A percentile compares a stretch with the other conserved stretches of the same genome.
phyloP scores from a whole-genome alignment of 2,329 filamentous ascomycete species.

The Alternaria incomplexa region DNA sequence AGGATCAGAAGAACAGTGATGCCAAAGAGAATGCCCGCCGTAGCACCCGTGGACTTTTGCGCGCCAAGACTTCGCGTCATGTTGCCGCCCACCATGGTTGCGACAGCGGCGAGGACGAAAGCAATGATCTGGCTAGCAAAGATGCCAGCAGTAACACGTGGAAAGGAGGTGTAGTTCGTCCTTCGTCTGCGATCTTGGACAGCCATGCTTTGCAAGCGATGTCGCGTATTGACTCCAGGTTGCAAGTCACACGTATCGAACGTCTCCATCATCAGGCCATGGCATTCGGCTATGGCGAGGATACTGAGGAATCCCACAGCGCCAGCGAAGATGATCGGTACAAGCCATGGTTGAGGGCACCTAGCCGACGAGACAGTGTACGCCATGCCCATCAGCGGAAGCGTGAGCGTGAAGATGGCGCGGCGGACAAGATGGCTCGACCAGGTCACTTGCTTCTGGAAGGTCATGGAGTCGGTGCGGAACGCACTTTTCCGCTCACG shows the following conservation, averaged over 20 bases:
- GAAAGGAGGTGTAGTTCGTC: slow-evolving; percentile 78
- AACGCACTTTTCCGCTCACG: slow-evolving; percentile 65
- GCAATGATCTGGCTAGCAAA: slow-evolving; percentile 72
- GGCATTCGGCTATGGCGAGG: slow-evolving; percentile 76
- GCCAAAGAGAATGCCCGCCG: slow-evolving; percentile 69
- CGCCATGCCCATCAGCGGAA: slow-evolving; percentile 70
- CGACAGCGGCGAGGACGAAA: slow-evolving; percentile 71
- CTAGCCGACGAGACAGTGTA: slow-evolving; percentile 73
- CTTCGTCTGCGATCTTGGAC: slow-evolving; percentile 54
- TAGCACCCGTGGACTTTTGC: slow-evolving; percentile 70
- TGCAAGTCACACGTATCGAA: slow-evolving; percentile 83
- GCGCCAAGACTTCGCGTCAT: slow-evolving; percentile 71
- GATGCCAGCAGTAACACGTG: slow-evolving; percentile 73
- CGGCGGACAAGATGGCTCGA: slow-evolving; percentile 75
- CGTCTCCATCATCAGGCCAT: slow-evolving; percentile 79
- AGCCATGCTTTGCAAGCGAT: slow-evolving; percentile 55
- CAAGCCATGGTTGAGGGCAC: slow-evolving; percentile 61
- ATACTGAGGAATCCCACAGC: slow-evolving; percentile 73
- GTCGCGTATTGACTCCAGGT: slow-evolving; percentile 67
- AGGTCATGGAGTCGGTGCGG: slow-evolving; percentile 70
- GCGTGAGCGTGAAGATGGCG: slow-evolving; percentile 68
- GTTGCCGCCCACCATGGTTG: slow-evolving; percentile 72
- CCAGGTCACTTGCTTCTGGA: slow-evolving; percentile 69
- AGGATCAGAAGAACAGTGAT: slow-evolving; percentile 68
- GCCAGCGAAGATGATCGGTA: slow-evolving; percentile 70